These are phyloP conservation scores for Sarocladium brachiariae DNA, from an alignment of 2,329 filamentous ascomycete genomes.

Conservation along the genomic window DNA sequence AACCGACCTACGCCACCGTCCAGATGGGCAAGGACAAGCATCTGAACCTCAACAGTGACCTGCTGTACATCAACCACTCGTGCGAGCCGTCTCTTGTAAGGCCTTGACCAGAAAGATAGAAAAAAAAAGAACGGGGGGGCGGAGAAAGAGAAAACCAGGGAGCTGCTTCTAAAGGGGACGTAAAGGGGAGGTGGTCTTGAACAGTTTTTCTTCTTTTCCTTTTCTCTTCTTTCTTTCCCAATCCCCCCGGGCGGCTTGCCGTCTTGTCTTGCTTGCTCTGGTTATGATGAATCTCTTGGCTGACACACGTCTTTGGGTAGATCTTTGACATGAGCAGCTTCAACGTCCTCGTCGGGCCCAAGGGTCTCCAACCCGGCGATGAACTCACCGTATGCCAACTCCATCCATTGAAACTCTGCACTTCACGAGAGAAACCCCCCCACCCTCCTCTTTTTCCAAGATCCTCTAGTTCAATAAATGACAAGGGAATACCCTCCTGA, in stretches of 20 bases:
- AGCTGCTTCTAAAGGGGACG: too few relatives aligned
- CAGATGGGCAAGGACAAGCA: conserved; percentile 51
- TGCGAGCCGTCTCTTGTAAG: conserved; percentile 59
- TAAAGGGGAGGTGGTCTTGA: too few relatives aligned
- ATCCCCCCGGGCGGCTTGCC: too few relatives aligned
- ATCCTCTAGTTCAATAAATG: neutral
- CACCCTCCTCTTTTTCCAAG: neutral
- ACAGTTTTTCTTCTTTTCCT: neutral
- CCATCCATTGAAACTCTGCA: too few relatives aligned
- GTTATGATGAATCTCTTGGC: too few relatives aligned
- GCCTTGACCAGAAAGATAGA: conserved; percentile 15
- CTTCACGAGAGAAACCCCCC: too few relatives aligned
- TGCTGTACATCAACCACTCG: conserved; percentile 63
- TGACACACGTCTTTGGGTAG: conserved; percentile 23
- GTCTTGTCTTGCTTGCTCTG: too few relatives aligned
- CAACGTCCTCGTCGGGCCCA: conserved; percentile 51
- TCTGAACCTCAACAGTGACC: conserved; percentile 57
- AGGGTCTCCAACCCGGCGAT: conserved; percentile 47
- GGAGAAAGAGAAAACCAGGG: neutral
- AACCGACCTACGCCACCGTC: conserved; percentile 57
- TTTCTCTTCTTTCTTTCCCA: neutral
- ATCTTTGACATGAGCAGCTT: conserved; percentile 54
- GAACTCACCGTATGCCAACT: conserved; percentile 45
- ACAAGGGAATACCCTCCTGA: too few relatives aligned
- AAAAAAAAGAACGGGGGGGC: neutral